These are phyloP conservation scores for Geotrichum aggregatum DNA, from an alignment of 1,139 yeast genomes.

Conservation along the genomic window DNA sequence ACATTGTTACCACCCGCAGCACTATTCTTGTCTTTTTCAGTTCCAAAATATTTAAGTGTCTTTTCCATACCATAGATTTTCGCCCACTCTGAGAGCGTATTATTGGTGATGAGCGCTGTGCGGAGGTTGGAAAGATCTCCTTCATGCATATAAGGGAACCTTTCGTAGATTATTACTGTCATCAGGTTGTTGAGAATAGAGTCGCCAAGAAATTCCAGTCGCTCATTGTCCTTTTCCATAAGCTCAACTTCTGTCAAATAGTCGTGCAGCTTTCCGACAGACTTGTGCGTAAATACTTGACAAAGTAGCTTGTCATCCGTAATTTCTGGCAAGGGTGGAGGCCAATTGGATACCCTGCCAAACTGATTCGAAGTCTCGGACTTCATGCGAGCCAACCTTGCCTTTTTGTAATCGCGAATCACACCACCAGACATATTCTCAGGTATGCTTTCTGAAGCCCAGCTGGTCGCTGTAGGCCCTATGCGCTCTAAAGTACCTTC, in stretches of 20 bases:
- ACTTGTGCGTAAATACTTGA: conserved; percentile 79
- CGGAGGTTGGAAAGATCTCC: conserved; percentile 76
- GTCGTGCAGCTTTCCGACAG: conserved; percentile 58
- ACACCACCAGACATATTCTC: too few relatives aligned
- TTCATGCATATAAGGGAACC: conserved; percentile 70
- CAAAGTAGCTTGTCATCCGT: conserved; percentile 54
- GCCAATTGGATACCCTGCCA: conserved; percentile 32
- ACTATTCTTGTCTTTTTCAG: background rate
- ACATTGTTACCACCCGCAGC: conserved; percentile 19
- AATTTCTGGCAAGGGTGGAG: conserved; percentile 71
- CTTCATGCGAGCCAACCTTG: too few relatives aligned
- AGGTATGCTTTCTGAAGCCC: too few relatives aligned
- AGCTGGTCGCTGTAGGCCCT: too few relatives aligned
- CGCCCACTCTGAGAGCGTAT: conserved; percentile 67
- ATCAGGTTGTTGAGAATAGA: conserved; percentile 72
- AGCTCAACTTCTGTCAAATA: conserved; percentile 54
- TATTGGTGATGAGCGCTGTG: conserved; percentile 68
- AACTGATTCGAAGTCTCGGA: background rate
- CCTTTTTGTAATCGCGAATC: too few relatives aligned
- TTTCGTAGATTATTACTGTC: conserved; percentile 60
- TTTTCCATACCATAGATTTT: conserved; percentile 65
- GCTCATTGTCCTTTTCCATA: conserved; percentile 70
- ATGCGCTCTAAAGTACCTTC: background rate
- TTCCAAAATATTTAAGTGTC: conserved; percentile 40
- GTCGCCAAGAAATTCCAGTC: conserved; percentile 92